Percentiles rank a stretch among this genome's conserved stretches.
Conservation (phyloP, 345 rosid species). For the Linum trigynum region DNA sequence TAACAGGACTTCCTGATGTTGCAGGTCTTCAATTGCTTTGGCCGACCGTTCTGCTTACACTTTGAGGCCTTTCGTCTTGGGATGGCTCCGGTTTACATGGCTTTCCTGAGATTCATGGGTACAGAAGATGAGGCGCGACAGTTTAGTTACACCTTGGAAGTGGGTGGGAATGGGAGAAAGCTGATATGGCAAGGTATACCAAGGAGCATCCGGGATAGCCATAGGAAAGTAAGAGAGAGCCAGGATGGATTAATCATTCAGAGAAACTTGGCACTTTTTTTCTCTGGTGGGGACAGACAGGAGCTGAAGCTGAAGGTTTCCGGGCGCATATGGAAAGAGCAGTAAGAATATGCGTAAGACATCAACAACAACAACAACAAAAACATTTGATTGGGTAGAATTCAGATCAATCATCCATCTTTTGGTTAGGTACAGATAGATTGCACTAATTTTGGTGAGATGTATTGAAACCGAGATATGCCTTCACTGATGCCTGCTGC, state of each 20-base stretch:
- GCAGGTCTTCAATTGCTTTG: constrained; percentile 50
- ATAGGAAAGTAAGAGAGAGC: constrained; percentile 44
- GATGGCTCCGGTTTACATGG: constrained; percentile 50
- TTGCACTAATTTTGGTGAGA: too few species aligned
- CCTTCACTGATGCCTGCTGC: too few species aligned
- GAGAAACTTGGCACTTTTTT: constrained; percentile 44
- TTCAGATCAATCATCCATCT: too few species aligned
- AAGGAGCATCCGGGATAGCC: constrained; percentile 46
- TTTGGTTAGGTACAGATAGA: too few species aligned
- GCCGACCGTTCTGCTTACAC: constrained; percentile 44
- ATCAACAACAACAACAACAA: background rate
- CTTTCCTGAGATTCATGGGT: constrained; percentile 54
- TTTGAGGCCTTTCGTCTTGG: constrained; percentile 51
- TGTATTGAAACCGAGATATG: too few species aligned
- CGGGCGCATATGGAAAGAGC: constrained; percentile 47
- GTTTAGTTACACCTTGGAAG: constrained; percentile 48
- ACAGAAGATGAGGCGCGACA: constrained; percentile 37
- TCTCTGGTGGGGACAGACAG: constrained; percentile 41
- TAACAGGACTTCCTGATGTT: background rate
- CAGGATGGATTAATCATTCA: constrained; percentile 48
- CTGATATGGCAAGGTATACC: constrained; percentile 52
- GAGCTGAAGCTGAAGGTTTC: constrained; percentile 43
- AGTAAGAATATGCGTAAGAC: constrained; percentile 12
- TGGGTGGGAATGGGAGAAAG: constrained; percentile 43
- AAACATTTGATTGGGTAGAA: too few species aligned